Evolutionary conservation across 495 filamentous ascomycete genomes (phyloP).

Genomic region (Aspergillus nidulans): DNA sequence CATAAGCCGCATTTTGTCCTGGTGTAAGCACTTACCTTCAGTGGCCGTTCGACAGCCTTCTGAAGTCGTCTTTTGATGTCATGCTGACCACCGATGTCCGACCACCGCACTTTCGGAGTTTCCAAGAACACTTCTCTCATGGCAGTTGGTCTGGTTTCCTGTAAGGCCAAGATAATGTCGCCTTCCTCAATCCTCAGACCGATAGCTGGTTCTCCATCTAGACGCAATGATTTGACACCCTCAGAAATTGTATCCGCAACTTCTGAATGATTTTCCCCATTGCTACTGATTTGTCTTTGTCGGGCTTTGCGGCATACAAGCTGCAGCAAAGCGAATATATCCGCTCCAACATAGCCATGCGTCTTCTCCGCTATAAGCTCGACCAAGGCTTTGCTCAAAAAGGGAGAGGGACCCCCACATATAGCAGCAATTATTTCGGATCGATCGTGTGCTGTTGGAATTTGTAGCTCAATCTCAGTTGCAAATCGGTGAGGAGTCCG

Average conservation of each 20-base stretch:
- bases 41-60: constrained; percentile 59
- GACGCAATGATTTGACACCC: not conserved
- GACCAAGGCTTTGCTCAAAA: constrained; percentile 32
- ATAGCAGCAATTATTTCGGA: constrained; percentile 64
- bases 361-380: constrained; percentile 53
- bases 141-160: constrained; percentile 66
- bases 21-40: constrained; percentile 48
- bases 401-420: constrained; percentile 28
- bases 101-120: constrained; percentile 80
- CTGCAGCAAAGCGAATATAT: constrained; percentile 51
- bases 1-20: not conserved
- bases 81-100: constrained; percentile 85
- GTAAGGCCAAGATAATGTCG: constrained; percentile 54
- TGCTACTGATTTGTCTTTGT: constrained; percentile 26
- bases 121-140: constrained; percentile 90
- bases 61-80: constrained; percentile 69
- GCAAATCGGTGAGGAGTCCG: constrained; percentile 62
- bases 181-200: constrained; percentile 33
- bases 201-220: constrained; percentile 7
- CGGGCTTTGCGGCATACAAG: constrained; percentile 41
- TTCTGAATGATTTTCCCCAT: not conserved
- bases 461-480: constrained; percentile 71
- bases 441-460: constrained; percentile 69
- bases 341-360: constrained; percentile 66
- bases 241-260: not conserved